phyloP scores from a whole-genome alignment of 2,329 filamentous ascomycete species.

The Exserohilum rostratum region DNA sequence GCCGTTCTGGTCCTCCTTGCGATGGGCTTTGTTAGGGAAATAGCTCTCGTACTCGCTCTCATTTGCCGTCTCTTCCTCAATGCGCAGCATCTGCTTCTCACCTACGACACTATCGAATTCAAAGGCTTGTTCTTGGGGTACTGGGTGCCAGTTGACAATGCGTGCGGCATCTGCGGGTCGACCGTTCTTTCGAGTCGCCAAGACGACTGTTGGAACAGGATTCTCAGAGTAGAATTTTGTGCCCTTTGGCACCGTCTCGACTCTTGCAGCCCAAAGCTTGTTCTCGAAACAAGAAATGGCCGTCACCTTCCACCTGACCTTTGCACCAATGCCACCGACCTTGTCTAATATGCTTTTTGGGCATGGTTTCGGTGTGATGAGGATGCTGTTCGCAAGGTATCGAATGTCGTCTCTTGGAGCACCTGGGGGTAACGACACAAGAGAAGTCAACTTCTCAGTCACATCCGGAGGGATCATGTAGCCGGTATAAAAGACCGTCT shows the following conservation, averaged over 20 bases:
- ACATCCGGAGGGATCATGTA: slow-evolving; percentile 80
- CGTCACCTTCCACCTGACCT: slow-evolving; percentile 82
- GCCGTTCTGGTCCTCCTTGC: slow-evolving; percentile 50
- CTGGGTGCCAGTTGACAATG: slow-evolving; percentile 83
- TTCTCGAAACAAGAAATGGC: slow-evolving; percentile 77
- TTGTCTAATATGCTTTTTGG: slow-evolving; percentile 75
- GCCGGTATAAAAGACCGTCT: slow-evolving; percentile 88
- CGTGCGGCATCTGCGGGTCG: slow-evolving; percentile 79
- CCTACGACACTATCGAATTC: slow-evolving; percentile 83
- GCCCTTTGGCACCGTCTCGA: slow-evolving; percentile 72
- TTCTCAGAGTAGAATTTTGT: slow-evolving; percentile 77
- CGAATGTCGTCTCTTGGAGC: slow-evolving; percentile 74
- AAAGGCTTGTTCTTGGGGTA: slow-evolving; percentile 72
- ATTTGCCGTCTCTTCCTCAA: slow-evolving; percentile 70
- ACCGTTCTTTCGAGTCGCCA: slow-evolving; percentile 77
- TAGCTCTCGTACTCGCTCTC: slow-evolving; percentile 70
- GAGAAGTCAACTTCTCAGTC: slow-evolving; percentile 71
- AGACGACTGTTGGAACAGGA: slow-evolving; percentile 76
- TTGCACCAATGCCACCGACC: slow-evolving; percentile 84
- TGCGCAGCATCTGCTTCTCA: slow-evolving; percentile 81
- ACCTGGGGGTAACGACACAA: slow-evolving; percentile 69
- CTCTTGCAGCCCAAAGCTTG: slow-evolving; percentile 83
- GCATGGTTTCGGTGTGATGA: slow-evolving; percentile 82
- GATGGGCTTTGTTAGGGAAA: slow-evolving; percentile 64
- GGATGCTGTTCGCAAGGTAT: slow-evolving; percentile 84